These are phyloP conservation scores for Pseudozyma flocculosa DNA, from an alignment of 1,284 basidiomycete genomes.

Conservation along the genomic window DNA sequence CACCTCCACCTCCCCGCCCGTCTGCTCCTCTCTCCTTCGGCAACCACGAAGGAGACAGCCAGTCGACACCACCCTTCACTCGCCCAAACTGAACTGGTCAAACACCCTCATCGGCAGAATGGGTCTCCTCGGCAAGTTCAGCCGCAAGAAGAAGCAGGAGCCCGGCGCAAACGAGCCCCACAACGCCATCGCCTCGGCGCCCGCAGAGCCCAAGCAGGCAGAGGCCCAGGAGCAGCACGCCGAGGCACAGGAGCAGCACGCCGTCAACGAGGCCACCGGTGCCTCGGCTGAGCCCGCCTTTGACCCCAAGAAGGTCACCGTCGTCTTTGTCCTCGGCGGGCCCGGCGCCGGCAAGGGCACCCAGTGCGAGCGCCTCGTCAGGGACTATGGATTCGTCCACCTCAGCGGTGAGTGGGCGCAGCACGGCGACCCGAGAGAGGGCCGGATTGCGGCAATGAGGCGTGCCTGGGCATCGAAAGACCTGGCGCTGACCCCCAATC, in stretches of 20 bases:
- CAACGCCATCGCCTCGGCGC: slow-evolving; percentile 1
- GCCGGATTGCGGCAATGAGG: slow-evolving; percentile 2
- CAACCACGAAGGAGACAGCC: too few relatives aligned
- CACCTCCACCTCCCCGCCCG: too few relatives aligned
- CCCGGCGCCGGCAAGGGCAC: slow-evolving; percentile 98
- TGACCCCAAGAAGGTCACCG: slow-evolving; percentile 73
- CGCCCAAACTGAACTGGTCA: slow-evolving; percentile 36
- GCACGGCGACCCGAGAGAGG: too few relatives aligned
- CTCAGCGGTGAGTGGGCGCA: slow-evolving; percentile 76
- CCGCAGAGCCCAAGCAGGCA: background rate
- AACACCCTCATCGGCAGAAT: slow-evolving; percentile 37
- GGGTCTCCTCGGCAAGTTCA: slow-evolving; percentile 38
- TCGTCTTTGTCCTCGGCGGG: slow-evolving; percentile 94
- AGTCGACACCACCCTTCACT: too few relatives aligned
- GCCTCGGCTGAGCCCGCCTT: slow-evolving; percentile 62
- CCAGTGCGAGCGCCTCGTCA: slow-evolving; percentile 84
- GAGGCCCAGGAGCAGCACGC: background rate
- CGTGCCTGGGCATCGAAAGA: too few relatives aligned
- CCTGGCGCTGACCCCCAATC: too few relatives aligned
- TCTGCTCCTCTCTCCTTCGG: too few relatives aligned
- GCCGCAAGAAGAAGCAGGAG: slow-evolving; percentile 12
- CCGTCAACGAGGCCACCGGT: background rate
- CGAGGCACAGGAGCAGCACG: slow-evolving; percentile 10
- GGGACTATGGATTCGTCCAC: slow-evolving; percentile 87
- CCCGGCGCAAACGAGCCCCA: slow-evolving; percentile 3